Percentiles rank a stretch among this genome's conserved stretches.
phyloP scores from a whole-genome alignment of 352 stramenopile species.

The Pythium dissimile region DNA sequence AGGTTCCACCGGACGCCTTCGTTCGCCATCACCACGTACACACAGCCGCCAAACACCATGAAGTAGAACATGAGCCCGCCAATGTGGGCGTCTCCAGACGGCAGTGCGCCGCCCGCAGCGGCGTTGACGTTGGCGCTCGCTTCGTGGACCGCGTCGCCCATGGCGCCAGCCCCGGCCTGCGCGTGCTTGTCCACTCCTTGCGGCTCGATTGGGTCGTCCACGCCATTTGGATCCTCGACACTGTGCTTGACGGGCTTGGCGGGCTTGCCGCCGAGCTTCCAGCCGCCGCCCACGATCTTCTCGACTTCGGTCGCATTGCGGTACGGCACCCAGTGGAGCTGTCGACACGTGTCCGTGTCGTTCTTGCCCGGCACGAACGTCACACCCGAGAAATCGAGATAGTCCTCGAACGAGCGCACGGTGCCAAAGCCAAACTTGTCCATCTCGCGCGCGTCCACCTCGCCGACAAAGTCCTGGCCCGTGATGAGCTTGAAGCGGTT shows the following conservation, averaged over 20 bases:
- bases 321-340: slow-evolving; percentile 44
- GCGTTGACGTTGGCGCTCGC: neutral
- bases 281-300: slow-evolving; percentile 22
- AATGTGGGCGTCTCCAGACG: neutral
- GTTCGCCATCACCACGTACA: slow-evolving; percentile 23
- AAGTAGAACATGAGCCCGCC: slow-evolving; percentile 17
- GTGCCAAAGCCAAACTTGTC: slow-evolving; percentile 29
- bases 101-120: neutral
- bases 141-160: neutral
- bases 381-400: slow-evolving; percentile 33
- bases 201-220: slow-evolving; percentile 5
- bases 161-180: slow-evolving; percentile 13
- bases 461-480: slow-evolving; percentile 26
- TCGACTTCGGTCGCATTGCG: slow-evolving; percentile 24
- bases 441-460: slow-evolving; percentile 30
- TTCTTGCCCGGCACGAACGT: slow-evolving; percentile 17
- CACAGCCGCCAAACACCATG: slow-evolving; percentile 14
- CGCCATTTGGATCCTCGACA: slow-evolving; percentile 4
- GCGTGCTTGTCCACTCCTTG: slow-evolving; percentile 15
- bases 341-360: slow-evolving; percentile 30
- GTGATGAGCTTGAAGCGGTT: slow-evolving; percentile 33
- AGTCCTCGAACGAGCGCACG: slow-evolving; percentile 27
- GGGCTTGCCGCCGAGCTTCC: slow-evolving; percentile 10
- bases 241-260: neutral
- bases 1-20: slow-evolving; percentile 13